Evolutionary conservation across 768 basidiomycete species (phyloP), one percentile per base, ranked within the genome.

Genomic region (Auricularia cornea): DNA sequence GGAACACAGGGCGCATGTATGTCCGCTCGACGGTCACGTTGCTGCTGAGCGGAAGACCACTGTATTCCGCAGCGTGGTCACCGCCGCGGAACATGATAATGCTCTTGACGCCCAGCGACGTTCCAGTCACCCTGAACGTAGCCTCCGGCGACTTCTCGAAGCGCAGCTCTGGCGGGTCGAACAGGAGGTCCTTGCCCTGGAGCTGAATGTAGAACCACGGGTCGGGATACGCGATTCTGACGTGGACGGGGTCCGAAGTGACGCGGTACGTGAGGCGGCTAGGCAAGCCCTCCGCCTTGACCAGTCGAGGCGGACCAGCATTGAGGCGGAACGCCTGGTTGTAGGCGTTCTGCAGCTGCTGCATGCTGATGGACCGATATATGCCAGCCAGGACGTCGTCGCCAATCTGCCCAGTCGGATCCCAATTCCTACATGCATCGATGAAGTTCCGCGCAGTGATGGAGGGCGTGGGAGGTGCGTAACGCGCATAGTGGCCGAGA

Each of bases 1-100:
- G 92, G 81, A 98, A 95, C 0, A 95, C 97, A 72, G 98, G 90
- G 64, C 88, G 85, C 96, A 98, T 98, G 77, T 98, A 98, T 0
- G 92, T 87, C 23, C 94, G 88, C 71, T 96, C 94, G 64, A 96
- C 86, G 26, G 83, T 79, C 68, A 98, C 79, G 4, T 86, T 79
- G 68, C 83, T 87, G 72, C 88, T 92, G 62, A 89, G 78, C 18
- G 94, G 90, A 33, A 98, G 78, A 31, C 90, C 89, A 1, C 86
- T 77, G 72, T 98, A 98, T 62, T 84, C 80, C 54, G 88, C 80
- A 2, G 95, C 92, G 73, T 93, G 93, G 26, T 84, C 79, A 1
- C 97, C 94, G 54, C 87, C 83, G 57, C 94, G 85, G 72, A 87
- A 81, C 81, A 98, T 87, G 56, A 93, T 80, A 71, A 98, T 84